Evolutionary conservation across 1,284 basidiomycete species (phyloP), one percentile per base, ranked within the genome.

Genomic region (Irpex rosettiformis): DNA sequence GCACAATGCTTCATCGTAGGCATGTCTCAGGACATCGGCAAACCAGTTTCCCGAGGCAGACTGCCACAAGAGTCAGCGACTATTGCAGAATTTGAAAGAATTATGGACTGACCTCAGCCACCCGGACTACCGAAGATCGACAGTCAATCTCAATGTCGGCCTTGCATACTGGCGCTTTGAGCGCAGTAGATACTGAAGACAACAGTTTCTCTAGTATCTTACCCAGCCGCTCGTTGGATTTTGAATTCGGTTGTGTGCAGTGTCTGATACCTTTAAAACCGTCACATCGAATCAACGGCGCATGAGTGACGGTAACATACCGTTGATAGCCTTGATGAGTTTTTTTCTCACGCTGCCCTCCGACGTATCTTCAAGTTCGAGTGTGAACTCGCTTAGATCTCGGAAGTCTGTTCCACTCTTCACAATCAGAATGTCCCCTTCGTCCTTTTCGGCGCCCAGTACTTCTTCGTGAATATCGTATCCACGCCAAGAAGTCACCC

Each of bases 361-460:
- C 0, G 86, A 81, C 1, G 86, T 80, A 53, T 84, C 76, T 33
- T 78, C 76, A 2, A 96, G 75, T 58, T 85, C 82, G 18, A 96
- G 73, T 0, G 72, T 76, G 45, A 94, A 76, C 61, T 91, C 88
- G 54, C 91, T 92, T 25, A 96, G 75, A 63, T 96, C 93, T 30
- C 91, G 83, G 71, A 97, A 97, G 73, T 97, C 94, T 4, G 90
- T 93, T 4, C 94, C 94, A 63, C 90, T 93, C 72, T 97, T 97
- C 64, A 95, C 74, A 13, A 93, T 79, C 30, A 88, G 79, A 61
- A 88, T 73, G 45, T 91, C 85, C 3, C 89, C 90, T 1, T 83
- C 66, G 69, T 96, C 94, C 13, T 78, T 78, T 67, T 92, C 88
- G 1, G 87, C 85, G 10, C 93, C 94, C 2, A 91, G 79, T 11